Percentiles rank a stretch among this genome's conserved stretches.
These are phyloP conservation scores for Trichoderma erinaceum DNA, from an alignment of 495 filamentous ascomycete genomes.

Conservation along the genomic window DNA sequence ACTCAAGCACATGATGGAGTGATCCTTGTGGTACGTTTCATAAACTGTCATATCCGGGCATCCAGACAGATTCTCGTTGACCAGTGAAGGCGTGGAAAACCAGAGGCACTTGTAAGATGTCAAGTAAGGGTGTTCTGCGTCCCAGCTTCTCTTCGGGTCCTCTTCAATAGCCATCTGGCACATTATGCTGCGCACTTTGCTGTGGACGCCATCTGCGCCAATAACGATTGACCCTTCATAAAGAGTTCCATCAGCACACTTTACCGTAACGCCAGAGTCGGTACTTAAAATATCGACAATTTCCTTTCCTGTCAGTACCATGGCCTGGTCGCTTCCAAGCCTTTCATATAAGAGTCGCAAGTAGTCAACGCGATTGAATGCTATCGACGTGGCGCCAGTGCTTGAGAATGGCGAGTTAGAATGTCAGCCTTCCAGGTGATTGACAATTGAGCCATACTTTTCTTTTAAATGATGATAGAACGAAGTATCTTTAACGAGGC, in stretches of 20 bases:
- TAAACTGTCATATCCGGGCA: constrained; percentile 17
- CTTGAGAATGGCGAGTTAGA: constrained; percentile 16
- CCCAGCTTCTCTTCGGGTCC: constrained; percentile 22
- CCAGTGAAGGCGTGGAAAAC: constrained; percentile 4
- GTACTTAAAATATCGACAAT: constrained; percentile 25
- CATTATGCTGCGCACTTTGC: constrained; percentile 39
- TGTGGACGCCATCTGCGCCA: constrained; percentile 49
- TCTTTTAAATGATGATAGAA: background rate
- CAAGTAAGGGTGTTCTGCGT: constrained; percentile 24
- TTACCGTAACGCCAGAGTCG: constrained; percentile 26
- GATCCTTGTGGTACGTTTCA: constrained; percentile 19
- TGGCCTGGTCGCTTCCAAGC: constrained; percentile 28
- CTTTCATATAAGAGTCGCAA: constrained; percentile 31
- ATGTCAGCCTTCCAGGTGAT: background rate
- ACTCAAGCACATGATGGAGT: constrained; percentile 19
- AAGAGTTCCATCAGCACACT: constrained; percentile 36
- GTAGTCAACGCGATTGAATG: constrained; percentile 30
- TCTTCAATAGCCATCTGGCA: constrained; percentile 28
- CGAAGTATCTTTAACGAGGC: background rate
- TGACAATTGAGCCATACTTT: background rate
- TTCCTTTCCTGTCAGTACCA: constrained; percentile 28
- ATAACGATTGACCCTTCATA: constrained; percentile 44
- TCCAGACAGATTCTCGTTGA: background rate
- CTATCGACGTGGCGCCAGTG: constrained; percentile 28
- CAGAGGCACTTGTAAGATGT: constrained; percentile 27